Conservation (phyloP, 1,139 yeast species). For the Protomyces inundatus region DNA sequence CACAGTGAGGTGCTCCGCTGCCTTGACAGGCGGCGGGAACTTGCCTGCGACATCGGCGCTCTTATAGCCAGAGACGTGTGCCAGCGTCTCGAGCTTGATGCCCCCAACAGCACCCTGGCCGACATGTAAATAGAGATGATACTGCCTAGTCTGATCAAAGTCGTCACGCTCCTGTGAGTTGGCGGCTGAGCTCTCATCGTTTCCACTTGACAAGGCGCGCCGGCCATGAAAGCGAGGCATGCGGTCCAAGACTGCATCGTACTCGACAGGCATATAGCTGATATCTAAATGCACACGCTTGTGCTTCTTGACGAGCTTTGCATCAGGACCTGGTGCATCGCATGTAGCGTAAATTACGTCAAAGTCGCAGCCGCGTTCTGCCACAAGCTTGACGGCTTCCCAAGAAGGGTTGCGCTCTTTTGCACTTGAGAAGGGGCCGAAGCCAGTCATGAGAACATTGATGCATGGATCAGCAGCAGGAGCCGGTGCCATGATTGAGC, state of each 20-base stretch:
- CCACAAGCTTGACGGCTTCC: slow-evolving; percentile 17
- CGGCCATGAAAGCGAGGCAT: slow-evolving; percentile 10
- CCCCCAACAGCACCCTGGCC: slow-evolving; percentile 16
- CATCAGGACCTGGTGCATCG: neutral
- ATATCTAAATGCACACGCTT: neutral
- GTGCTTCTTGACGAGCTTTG: neutral
- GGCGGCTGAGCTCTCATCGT: no score
- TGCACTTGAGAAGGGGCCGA: slow-evolving; percentile 7
- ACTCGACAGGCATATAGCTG: slow-evolving; percentile 6
- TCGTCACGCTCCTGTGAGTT: neutral
- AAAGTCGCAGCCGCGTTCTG: neutral
- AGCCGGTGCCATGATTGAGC: no score
- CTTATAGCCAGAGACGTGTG: slow-evolving; percentile 5
- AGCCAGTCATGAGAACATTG: slow-evolving; percentile 21
- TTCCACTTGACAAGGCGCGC: neutral
- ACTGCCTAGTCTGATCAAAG: slow-evolving; percentile 4
- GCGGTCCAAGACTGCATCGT: neutral
- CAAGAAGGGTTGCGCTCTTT: slow-evolving; percentile 10
- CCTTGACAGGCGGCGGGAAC: slow-evolving; percentile 1
- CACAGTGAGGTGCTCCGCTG: neutral
- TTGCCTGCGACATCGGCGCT: slow-evolving; percentile 1
- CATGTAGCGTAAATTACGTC: neutral
- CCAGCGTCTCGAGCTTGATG: slow-evolving; percentile 3
- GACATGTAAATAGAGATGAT: slow-evolving; percentile 9
- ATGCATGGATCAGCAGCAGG: neutral